These are phyloP conservation scores for Puccinellia tenuiflora DNA, from an alignment of 176 grass and related monocot genomes.

Conservation along the genomic window DNA sequence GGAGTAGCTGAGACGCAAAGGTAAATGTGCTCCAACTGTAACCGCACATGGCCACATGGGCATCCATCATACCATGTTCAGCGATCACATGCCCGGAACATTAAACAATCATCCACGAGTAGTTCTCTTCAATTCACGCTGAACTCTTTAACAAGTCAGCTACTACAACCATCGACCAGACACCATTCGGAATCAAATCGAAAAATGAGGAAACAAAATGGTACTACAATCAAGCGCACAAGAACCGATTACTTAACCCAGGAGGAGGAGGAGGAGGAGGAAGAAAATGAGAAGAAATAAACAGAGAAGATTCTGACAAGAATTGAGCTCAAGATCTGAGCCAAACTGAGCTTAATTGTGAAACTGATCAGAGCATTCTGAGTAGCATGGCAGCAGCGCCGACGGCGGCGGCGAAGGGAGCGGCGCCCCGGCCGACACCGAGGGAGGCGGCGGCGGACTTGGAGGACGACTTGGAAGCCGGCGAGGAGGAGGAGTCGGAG, in stretches of 20 bases:
- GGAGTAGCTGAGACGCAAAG: conserved; percentile 5
- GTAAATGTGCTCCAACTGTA: background rate
- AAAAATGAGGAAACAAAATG: background rate
- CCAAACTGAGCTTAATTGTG: background rate
- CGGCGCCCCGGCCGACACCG: background rate
- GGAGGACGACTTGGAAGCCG: background rate
- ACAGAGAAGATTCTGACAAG: background rate
- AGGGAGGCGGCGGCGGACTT: background rate
- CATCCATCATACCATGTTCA: background rate
- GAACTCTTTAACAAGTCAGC: background rate
- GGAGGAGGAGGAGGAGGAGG: background rate
- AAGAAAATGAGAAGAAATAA: background rate
- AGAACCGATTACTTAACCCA: background rate
- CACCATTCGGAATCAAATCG: background rate
- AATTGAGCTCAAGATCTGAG: background rate
- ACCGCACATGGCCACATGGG: conserved; percentile 5
- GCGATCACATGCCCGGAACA: background rate
- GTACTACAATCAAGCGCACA: background rate
- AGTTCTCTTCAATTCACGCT: conserved; percentile 7
- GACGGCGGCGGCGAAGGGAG: background rate
- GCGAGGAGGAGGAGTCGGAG: background rate
- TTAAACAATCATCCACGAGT: background rate
- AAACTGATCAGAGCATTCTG: background rate
- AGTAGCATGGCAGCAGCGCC: background rate
- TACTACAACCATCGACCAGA: background rate